Conservation (phyloP, 2,329 filamentous ascomycete species). For the Dactylellina cionopaga region DNA sequence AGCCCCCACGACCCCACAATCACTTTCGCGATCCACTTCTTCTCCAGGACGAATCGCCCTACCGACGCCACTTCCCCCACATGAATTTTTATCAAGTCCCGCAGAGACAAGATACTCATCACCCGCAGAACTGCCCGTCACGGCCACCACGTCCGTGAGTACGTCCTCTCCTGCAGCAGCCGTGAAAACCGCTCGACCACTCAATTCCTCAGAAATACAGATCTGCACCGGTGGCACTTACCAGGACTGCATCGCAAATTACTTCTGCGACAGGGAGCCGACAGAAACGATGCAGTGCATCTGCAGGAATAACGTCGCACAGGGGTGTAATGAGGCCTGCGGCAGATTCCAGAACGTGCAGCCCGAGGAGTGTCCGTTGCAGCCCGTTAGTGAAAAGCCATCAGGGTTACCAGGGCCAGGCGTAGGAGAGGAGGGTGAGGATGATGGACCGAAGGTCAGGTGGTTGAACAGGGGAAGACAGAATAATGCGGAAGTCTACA, state of each 20-base stretch:
- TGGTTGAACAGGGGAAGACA: background rate
- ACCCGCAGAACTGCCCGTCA: background rate
- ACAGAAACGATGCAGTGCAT: slow-evolving; percentile 22
- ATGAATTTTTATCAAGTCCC: background rate
- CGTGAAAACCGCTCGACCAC: slow-evolving; percentile 7
- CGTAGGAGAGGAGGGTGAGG: background rate
- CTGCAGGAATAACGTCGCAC: slow-evolving; percentile 47
- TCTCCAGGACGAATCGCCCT: too few species aligned
- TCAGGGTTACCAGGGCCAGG: slow-evolving; percentile 21
- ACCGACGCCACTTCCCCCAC: background rate
- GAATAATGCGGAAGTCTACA: background rate
- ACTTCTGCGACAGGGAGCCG: slow-evolving; percentile 17
- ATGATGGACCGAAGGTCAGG: background rate
- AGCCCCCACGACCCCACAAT: background rate
- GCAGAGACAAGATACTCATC: slow-evolving; percentile 11
- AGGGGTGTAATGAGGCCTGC: slow-evolving; percentile 38
- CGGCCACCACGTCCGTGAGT: background rate
- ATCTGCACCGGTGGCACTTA: slow-evolving; percentile 39
- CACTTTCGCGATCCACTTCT: background rate
- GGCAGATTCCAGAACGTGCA: slow-evolving; percentile 4
- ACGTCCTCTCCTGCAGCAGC: background rate
- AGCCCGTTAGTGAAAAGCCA: slow-evolving; percentile 26
- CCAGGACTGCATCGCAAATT: slow-evolving; percentile 23
- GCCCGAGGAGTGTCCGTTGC: slow-evolving; percentile 17
- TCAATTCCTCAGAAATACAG: slow-evolving; percentile 36